These are phyloP conservation scores for Fraxinus anomala DNA, from an alignment of 257 asterid genomes.

Conservation along the genomic window DNA sequence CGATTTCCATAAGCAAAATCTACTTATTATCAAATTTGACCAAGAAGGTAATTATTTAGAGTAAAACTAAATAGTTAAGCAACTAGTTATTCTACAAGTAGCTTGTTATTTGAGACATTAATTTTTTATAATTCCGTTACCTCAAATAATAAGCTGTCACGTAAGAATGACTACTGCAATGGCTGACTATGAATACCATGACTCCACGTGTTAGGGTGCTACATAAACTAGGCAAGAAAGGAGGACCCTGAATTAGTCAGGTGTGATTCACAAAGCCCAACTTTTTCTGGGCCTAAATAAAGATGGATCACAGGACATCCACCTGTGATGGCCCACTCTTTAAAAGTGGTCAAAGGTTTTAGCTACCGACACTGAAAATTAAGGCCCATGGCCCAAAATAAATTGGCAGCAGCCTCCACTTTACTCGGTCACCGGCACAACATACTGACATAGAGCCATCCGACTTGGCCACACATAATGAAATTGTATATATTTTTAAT, in stretches of 20 bases:
- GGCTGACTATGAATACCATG: too few species aligned
- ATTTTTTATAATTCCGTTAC: too few species aligned
- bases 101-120: too few species aligned
- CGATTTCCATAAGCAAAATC: background rate
- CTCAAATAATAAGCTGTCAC: too few species aligned
- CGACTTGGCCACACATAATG: too few species aligned
- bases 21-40: background rate
- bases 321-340: slow-evolving; percentile 1
- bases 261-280: background rate
- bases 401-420: too few species aligned
- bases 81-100: too few species aligned
- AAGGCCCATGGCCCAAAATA: slow-evolving; percentile 7
- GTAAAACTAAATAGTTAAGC: background rate
- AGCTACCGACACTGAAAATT: slow-evolving; percentile 28
- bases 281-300: slow-evolving; percentile 27
- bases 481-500: too few species aligned
- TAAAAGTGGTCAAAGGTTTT: background rate
- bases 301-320: slow-evolving; percentile 16
- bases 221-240: background rate
- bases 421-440: too few species aligned
- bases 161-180: too few species aligned
- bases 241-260: background rate
- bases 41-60: background rate
- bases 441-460: background rate
- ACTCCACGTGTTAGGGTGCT: too few species aligned